A percentile compares a stretch with the other conserved stretches of the same genome.
Evolutionary conservation across 2,329 filamentous ascomycete species (phyloP).

Genomic region (Phyllosticta citribraziliensis): DNA sequence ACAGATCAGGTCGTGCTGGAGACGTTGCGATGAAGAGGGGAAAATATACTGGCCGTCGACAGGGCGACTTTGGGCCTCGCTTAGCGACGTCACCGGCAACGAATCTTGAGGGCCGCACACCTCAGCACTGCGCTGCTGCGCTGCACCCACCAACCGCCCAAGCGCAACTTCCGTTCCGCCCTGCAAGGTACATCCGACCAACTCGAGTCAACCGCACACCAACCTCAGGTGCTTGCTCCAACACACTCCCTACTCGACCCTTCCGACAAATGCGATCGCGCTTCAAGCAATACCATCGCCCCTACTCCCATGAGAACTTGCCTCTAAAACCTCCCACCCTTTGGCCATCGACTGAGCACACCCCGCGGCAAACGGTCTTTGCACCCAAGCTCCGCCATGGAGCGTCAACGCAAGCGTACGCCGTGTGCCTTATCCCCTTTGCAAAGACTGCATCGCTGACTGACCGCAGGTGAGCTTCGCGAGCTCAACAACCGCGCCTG

Average conservation of each 20-base stretch:
- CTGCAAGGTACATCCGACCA: not conserved
- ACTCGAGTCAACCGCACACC: not conserved
- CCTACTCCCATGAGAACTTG: not conserved
- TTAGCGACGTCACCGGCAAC: constrained; percentile 7
- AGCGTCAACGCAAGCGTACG: constrained; percentile 41
- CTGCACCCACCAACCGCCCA: not conserved
- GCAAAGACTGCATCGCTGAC: constrained; percentile 15
- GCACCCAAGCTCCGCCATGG: constrained; percentile 29
- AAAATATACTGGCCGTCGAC: not conserved
- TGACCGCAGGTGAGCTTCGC: constrained; percentile 68
- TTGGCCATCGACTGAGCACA: constrained; percentile 21
- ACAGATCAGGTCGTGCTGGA: no score
- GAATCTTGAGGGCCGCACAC: not conserved
- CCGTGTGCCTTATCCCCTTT: not conserved
- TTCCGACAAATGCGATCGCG: not conserved
- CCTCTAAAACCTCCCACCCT: not conserved
- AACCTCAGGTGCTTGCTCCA: not conserved
- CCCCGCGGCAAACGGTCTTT: constrained; percentile 11
- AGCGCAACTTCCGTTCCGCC: constrained; percentile 3
- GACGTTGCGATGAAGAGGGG: no score
- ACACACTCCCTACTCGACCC: not conserved
- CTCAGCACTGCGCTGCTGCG: no score
- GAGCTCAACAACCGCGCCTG: constrained; percentile 79
- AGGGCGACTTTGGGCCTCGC: constrained; percentile 2
- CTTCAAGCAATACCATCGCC: not conserved